Base-by-base conservation (phyloP, 768 basidiomycete genomes). In the Russula sp. region DNA sequence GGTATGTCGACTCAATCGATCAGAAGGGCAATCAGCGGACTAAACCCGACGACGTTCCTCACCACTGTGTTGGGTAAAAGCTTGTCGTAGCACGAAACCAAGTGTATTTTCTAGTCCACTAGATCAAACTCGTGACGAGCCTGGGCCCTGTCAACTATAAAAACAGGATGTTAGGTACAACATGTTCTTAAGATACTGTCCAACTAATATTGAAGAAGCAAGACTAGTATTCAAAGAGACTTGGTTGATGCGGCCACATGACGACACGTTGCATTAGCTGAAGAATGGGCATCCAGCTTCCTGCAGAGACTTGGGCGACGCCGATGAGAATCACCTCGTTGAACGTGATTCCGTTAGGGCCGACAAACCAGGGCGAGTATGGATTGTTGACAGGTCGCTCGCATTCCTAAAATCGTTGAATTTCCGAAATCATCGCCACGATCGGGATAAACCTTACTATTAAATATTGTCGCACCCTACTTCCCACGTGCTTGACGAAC, bases 281-380 rank as follows among this genome's bases (percentile, higher is more conserved):
- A 10, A 37, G 35, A 37, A 37, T 37, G 10, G 35, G 35, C 35
- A 10, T 54, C 65, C 65, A 66, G 7, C 57, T 65, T 13, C 65
- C 65, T 0, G 45, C 53, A 0, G 65, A 66, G 31, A 66, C 65
- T 51, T 66, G 65, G 32, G 64, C 55, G 40, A 64, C 42, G 7
- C 65, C 65, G 11, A 66, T 60, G 40, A 66, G 45, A 14, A 64
- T 40, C 35, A 66, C 63, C 10, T 66, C 65, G 3, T 60, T 45
- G 48, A 40, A 37, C 4, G 48, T 64, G 34, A 66, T 64, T 14
- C 40, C 14, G 7, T 50, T 49, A 6, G 42, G 18, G 9, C 50
- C 61, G 6, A 63, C 51, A n/a, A 34, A 35, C 61, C 64, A 63
- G 1, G 34, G 47, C 10, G 32, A 50, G 34, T 22, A 14, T 14